Conservation (phyloP, 192 early-diverging fungal genomes). For the Linderina pennispora region DNA sequence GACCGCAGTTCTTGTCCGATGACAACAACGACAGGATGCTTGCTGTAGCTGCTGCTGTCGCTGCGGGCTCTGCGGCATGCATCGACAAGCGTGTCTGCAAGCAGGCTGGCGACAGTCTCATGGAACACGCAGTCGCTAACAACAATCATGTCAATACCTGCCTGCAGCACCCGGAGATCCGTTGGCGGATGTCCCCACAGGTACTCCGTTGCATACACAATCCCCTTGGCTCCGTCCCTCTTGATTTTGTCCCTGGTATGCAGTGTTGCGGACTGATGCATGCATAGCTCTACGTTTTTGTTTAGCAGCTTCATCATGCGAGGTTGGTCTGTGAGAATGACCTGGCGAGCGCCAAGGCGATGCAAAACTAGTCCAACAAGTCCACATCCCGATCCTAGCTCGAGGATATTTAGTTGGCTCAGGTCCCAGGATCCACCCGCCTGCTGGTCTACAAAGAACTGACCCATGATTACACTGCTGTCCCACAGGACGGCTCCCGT, state of each 20-base stretch:
- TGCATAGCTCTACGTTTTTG: constrained; percentile 15
- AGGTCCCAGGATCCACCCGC: constrained; percentile 9
- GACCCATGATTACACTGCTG: constrained; percentile 36
- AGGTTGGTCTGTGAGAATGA: constrained; percentile 33
- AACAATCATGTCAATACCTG: constrained; percentile 26
- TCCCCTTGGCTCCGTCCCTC: neutral
- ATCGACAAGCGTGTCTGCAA: constrained; percentile 16
- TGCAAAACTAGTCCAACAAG: constrained; percentile 33
- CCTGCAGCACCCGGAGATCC: constrained; percentile 10
- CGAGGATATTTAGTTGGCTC: constrained; percentile 5
- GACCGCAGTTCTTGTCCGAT: constrained; percentile 44
- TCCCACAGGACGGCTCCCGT: constrained; percentile 43
- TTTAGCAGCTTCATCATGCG: constrained; percentile 26
- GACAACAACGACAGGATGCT: constrained; percentile 14
- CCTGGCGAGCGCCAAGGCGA: constrained; percentile 18
- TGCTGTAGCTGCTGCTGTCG: constrained; percentile 3
- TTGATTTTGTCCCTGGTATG: neutral
- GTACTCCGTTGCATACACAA: constrained; percentile 3
- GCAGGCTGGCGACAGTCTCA: constrained; percentile 29
- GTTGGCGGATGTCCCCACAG: constrained; percentile 19
- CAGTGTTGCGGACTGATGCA: neutral
- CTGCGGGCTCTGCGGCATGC: constrained; percentile 14
- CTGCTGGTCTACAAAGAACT: constrained; percentile 12
- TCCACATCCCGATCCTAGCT: constrained; percentile 40
- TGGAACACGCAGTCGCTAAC: constrained; percentile 44